Conservation (phyloP, 2,329 filamentous ascomycete species). For the Aspergillus terreus region DNA sequence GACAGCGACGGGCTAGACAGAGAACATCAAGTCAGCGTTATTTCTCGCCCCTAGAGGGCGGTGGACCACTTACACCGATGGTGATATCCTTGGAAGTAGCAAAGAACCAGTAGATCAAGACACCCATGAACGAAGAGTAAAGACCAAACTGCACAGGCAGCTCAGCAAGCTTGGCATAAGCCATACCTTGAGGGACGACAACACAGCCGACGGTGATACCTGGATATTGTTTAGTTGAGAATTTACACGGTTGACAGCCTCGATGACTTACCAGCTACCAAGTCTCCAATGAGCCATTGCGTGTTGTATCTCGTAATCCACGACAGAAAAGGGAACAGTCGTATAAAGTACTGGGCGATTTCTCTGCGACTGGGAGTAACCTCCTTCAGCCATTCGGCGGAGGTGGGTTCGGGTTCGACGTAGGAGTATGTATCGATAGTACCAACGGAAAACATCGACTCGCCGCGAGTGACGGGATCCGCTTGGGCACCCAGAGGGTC, state of each 20-base stretch:
- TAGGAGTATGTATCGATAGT: conserved; percentile 77
- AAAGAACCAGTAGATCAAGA: conserved; percentile 94
- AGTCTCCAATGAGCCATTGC: conserved; percentile 83
- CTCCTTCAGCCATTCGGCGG: conserved; percentile 66
- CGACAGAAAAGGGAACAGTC: conserved; percentile 80
- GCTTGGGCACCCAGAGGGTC: conserved; percentile 50
- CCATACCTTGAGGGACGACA: conserved; percentile 96
- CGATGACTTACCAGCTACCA: conserved; percentile 69
- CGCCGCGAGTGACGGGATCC: conserved; percentile 68
- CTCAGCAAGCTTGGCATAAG: conserved; percentile 79
- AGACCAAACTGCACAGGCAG: conserved; percentile 80
- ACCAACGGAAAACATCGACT: conserved; percentile 71
- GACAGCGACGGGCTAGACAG: conserved; percentile 78
- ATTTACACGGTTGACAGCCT: neutral
- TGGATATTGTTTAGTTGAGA: conserved; percentile 23
- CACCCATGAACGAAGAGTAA: conserved; percentile 95
- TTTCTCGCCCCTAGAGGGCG: neutral
- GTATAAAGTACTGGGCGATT: conserved; percentile 59
- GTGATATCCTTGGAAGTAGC: conserved; percentile 98
- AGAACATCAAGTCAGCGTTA: neutral
- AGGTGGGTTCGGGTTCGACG: conserved; percentile 75
- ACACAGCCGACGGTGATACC: conserved; percentile 70
- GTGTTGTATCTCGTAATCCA: conserved; percentile 89
- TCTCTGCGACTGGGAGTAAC: conserved; percentile 58
- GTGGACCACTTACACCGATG: conserved; percentile 66